Base-by-base conservation (phyloP, 805 yeast species). In the Lipomyces oligophaga region DNA sequence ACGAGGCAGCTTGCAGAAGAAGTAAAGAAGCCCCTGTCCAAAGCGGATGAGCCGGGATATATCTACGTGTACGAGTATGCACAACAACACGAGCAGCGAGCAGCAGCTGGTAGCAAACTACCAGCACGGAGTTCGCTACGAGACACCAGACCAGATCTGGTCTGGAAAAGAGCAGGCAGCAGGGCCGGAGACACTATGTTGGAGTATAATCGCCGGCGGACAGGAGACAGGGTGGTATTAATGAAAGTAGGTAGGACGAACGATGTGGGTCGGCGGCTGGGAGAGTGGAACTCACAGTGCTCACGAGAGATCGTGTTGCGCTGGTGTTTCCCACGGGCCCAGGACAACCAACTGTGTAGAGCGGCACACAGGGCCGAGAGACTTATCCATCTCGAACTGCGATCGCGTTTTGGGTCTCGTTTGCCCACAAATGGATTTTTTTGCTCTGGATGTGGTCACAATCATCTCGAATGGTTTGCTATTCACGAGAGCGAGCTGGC, bases 331-430 rank as follows among this genome's bases (percentile, higher is more conserved):
- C 57, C 56, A 4, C 15, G 36, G 6, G 28, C 47, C 11, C 24
- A n/a, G n/a, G n/a, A n/a, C n/a, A n/a, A n/a, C n/a, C n/a, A n/a
- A n/a, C n/a, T n/a, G 24, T 52, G 57, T 40, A 15, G 30, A 13
- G 52, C 55, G 4, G 35, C 38, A 24, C 54, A 52, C 27, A 44
- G 56, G 16, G 58, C 58, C n/a, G 58, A 54, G 38, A 33, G 55
- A 10, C 39, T 54, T 19, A 41, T 54, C 13, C 58, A 54, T 31
- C 38, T 54, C 10, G 58, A 54, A 11, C 40, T 54, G 34, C 43
- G 50, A 18, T 45, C 25, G 43, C 56, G 19, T 42, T 36, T 31
- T 30, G 40, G 2, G 40, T 38, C 5, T 27, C n/a, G 16, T 34
- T 6, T 10, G 15, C 18, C 13, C 31, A 24, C 34, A 33, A 21